Percentiles rank a stretch among this genome's conserved stretches.
These are phyloP conservation scores for Colletotrichum sp. DNA, from an alignment of 2,329 filamentous ascomycete genomes.

Conservation along the genomic window DNA sequence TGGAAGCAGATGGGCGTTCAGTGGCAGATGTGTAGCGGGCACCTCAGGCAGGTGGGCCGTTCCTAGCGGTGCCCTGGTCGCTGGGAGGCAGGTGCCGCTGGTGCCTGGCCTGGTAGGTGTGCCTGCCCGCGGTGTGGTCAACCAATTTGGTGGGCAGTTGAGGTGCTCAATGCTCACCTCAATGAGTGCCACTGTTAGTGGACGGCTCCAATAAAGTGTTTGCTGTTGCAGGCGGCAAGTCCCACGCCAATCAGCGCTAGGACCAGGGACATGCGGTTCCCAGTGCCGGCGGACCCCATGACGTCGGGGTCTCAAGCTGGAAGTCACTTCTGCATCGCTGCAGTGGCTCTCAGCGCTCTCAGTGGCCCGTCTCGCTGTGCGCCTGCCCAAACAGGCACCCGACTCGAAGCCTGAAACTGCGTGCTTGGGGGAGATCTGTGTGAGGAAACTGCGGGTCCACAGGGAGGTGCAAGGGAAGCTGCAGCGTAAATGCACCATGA, in stretches of 20 bases:
- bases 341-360: background rate
- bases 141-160: background rate
- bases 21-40: background rate
- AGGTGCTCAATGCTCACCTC: background rate
- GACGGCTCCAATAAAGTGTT: background rate
- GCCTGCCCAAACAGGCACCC: background rate
- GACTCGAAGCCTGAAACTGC: background rate
- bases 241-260: slow-evolving; percentile 10
- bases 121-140: background rate
- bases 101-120: background rate
- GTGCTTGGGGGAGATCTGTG: background rate
- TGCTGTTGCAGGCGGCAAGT: slow-evolving; percentile 3
- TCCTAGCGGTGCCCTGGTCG: background rate
- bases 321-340: background rate
- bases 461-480: background rate
- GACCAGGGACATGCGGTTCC: slow-evolving; percentile 13
- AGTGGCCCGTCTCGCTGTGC: background rate
- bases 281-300: background rate
- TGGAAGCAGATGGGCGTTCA: background rate
- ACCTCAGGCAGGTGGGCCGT: background rate
- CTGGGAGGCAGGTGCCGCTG: background rate
- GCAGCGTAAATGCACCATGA: background rate
- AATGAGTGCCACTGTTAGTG: background rate
- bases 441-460: background rate
- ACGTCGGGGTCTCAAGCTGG: slow-evolving; percentile 4